Evolutionary conservation across 2,329 filamentous ascomycete species (phyloP), one percentile per base, ranked within the genome.

Genomic region (Alternaria longipes): DNA sequence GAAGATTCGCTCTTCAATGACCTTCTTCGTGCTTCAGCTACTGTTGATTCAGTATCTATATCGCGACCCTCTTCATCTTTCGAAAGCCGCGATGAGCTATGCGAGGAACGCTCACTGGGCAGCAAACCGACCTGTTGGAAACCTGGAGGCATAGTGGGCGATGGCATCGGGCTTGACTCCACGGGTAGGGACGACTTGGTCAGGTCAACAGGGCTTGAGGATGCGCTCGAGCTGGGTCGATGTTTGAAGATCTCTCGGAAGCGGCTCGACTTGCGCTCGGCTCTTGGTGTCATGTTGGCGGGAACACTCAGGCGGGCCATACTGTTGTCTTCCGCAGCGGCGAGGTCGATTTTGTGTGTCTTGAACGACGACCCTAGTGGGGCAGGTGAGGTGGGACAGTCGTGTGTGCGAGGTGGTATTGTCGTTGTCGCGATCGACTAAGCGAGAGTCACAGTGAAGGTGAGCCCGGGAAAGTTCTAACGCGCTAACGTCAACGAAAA

Each of bases 301-400:
- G 61, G 56, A 5, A 16, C 56, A 18, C 60, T 62, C 16, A 67
- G 62, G 20, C 59, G 62, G 14, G 62, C 62, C 62, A 67, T 67
- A 2, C 44, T 11, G 34, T 3, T 7, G 28, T 22, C 38, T 22
- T 32, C n/a, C 14, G 26, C 34, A 18, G 7, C 6, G 18, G 11
- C 5, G 7, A n/a, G 14, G 5, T 8, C 18, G 12, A 30, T 3
- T 16, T 32, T 24, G 42, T 4, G 24, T 20, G 24, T 28, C 14
- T 24, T 11, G n/a, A 16, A 34, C 36, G 45, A 28, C n/a, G 32
- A n/a, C 8, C 14, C 8, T 24, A 18, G 20, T 5, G 14, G n/a
- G 11, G 12, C 2, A 5, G 12, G 40, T 14, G 12, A 18, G 20
- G n/a, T 45, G n/a, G 14, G 12, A 18, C 14, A 32, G 1, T 26